phyloP scores from a whole-genome alignment of 2,329 filamentous ascomycete genomes.

The Ophioceras dolichostomum region DNA sequence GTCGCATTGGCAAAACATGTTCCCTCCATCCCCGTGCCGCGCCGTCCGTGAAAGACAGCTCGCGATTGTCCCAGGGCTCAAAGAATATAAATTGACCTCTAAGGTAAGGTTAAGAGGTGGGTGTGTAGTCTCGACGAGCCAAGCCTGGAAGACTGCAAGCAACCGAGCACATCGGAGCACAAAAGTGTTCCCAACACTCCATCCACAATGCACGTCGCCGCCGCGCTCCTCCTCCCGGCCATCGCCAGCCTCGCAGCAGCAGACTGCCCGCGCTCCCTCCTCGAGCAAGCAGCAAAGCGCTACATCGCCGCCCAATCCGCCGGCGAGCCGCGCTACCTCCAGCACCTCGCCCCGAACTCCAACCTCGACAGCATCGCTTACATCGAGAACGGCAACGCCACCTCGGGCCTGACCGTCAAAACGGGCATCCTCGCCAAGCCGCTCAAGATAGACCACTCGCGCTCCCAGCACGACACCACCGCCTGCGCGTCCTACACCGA shows the following conservation, averaged over 20 bases:
- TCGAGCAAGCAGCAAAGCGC: slow-evolving; percentile 4
- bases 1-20: too few species aligned
- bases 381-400: slow-evolving; percentile 7
- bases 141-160: too few species aligned
- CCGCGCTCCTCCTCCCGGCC: background rate
- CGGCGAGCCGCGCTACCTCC: slow-evolving; percentile 4
- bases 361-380: slow-evolving; percentile 4
- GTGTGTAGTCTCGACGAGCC: too few species aligned
- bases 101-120: too few species aligned
- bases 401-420: slow-evolving; percentile 7
- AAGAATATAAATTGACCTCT: too few species aligned
- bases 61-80: too few species aligned
- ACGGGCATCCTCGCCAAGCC: slow-evolving; percentile 14
- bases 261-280: slow-evolving; percentile 5
- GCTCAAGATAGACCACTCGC: slow-evolving; percentile 18
- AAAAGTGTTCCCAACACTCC: too few species aligned
- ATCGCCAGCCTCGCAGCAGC: background rate
- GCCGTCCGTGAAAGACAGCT: too few species aligned
- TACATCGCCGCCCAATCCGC: slow-evolving; percentile 6
- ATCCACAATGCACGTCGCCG: background rate
- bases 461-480: slow-evolving; percentile 19
- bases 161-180: too few species aligned
- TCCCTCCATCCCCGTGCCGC: too few species aligned
- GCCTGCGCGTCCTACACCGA: slow-evolving; percentile 27
- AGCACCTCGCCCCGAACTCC: slow-evolving; percentile 4